Conservation (phyloP, 148 eudicot species). For the Diospyros kaki region DNA sequence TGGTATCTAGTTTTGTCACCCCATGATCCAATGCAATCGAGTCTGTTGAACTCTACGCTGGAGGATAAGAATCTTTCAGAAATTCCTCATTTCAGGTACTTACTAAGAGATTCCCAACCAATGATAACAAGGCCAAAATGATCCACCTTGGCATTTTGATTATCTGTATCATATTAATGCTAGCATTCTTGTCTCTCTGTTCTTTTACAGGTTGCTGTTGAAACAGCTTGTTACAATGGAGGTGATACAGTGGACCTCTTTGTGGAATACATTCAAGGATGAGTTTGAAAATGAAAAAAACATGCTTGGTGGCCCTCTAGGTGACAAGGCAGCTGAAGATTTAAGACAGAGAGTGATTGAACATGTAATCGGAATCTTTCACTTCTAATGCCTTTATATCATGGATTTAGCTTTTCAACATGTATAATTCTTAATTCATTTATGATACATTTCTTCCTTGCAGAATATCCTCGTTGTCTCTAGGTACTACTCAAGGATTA, state of each 20-base stretch:
- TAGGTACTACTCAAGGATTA: constrained; percentile 78
- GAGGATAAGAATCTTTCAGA: constrained; percentile 92
- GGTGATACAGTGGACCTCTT: constrained; percentile 81
- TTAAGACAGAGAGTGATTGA: constrained; percentile 85
- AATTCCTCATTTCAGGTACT: constrained; percentile 75
- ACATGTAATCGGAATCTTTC: constrained; percentile 78
- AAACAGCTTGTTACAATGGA: constrained; percentile 95
- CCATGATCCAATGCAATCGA: constrained; percentile 95
- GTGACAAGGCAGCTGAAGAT: constrained; percentile 93
- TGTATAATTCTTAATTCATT: neutral
- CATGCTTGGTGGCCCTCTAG: constrained; percentile 83
- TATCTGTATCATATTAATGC: neutral
- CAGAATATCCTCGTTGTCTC: constrained; percentile 96
- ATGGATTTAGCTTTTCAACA: neutral
- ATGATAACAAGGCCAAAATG: too few species aligned
- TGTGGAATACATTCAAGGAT: constrained; percentile 75
- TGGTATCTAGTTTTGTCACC: constrained; percentile 88
- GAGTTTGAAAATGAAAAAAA: constrained; percentile 82
- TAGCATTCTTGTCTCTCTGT: neutral
- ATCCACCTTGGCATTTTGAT: neutral
- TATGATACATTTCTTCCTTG: constrained; percentile 5
- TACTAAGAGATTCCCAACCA: neutral
- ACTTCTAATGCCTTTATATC: neutral
- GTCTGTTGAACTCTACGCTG: constrained; percentile 85
- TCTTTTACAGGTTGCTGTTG: constrained; percentile 48